Percentiles rank a stretch among this genome's conserved stretches.
Conservation (phyloP, 2,329 filamentous ascomycete genomes). For the Onygena corvina region DNA sequence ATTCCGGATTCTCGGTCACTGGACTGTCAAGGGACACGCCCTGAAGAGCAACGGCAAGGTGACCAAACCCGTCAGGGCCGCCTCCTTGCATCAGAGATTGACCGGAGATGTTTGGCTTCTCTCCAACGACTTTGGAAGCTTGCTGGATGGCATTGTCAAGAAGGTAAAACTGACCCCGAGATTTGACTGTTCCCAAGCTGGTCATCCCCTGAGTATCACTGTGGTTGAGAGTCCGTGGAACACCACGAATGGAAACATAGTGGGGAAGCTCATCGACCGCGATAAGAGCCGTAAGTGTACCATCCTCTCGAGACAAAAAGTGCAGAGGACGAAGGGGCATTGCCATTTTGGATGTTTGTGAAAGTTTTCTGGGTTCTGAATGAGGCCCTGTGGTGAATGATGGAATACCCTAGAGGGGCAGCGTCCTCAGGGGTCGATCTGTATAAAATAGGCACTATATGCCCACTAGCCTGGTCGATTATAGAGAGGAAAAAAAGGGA, state of each 20-base stretch:
- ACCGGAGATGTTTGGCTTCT: neutral
- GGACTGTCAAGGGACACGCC: neutral
- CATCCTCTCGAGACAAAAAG: conserved; percentile 34
- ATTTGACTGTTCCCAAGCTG: conserved; percentile 27
- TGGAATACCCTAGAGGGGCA: neutral
- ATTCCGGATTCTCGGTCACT: neutral
- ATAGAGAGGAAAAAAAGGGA: neutral
- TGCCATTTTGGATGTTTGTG: conserved; percentile 5
- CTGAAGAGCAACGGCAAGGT: neutral
- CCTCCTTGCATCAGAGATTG: neutral
- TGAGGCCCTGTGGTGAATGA: neutral
- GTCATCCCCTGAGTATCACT: conserved; percentile 35
- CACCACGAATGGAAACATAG: conserved; percentile 27
- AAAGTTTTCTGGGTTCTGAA: neutral
- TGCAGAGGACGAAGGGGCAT: conserved; percentile 27
- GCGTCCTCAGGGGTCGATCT: conserved; percentile 9
- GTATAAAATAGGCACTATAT: conserved; percentile 6
- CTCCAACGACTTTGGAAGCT: neutral
- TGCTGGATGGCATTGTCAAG: conserved; percentile 21
- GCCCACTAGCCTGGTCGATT: neutral
- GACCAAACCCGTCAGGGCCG: neutral
- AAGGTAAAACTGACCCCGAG: conserved; percentile 26
- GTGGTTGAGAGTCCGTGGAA: conserved; percentile 26
- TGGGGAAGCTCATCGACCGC: conserved; percentile 36
- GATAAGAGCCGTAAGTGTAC: conserved; percentile 32